Base-by-base conservation (phyloP, 192 early-diverging fungal species). In the Helicostylum pulchrum region DNA sequence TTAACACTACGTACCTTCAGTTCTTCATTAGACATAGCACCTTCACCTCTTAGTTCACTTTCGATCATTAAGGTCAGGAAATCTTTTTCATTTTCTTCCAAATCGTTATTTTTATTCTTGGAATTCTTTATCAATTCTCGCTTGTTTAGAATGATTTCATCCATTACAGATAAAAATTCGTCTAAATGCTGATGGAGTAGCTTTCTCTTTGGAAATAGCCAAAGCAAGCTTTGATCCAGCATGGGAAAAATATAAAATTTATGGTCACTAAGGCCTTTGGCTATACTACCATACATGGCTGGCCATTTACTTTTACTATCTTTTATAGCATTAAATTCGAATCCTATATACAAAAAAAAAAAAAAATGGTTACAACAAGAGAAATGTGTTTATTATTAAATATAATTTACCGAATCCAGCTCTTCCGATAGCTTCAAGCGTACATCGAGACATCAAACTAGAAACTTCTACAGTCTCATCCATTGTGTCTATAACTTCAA, bases 51-150 rank as follows among this genome's bases (percentile, higher is more conserved):
- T 14, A 49, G 17, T 39, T 49, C 71, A 4, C 80, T 78, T 64
- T 85, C 80, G 9, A 85, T 68, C 80, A 85, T 75, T 58, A 85
- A 68, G 11, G 82, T 77, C 32, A 85, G 68, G 67, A 85, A 49
- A 44, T 75, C 74, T 44, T 71, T 70, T 66, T 75, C 74, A 6
- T 42, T 56, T 30, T 75, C 68, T 34, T 44, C 61, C 9, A 57
- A 11, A 9, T 49, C 46, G 9, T 10, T 26, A 8, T n/a, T 15
- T 50, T 51, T 3, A 46, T 43, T 0, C 34, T 49, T 3, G 31
- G 39, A 11, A n/a, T 31, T 7, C 54, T 34, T 7, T 6, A 39
- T 43, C 53, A 9, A 17, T 15, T 2, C 60, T 39, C 36, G 60
- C 32, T 71, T 75, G 3, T 71, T 61, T 12, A 60, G 65, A 45